Evolutionary conservation across 345 rosid species (phyloP).

Genomic region (Anastatica hierochuntica): DNA sequence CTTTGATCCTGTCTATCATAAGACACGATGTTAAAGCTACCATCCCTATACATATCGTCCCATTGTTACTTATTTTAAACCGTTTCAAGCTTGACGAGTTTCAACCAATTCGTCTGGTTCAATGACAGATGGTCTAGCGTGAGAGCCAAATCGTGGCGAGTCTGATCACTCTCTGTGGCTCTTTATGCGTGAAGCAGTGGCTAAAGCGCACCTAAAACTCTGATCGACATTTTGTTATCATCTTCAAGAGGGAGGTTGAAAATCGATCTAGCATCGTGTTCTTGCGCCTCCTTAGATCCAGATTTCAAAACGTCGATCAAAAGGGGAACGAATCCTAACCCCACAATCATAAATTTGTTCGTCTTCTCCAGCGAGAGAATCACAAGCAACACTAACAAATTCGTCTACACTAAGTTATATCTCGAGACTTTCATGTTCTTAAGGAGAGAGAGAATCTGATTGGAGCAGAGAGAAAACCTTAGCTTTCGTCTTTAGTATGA

Average conservation of each 20-base stretch:
- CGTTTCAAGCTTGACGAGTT: constrained; percentile 55
- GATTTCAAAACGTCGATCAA: constrained; percentile 60
- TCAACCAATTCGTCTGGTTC: constrained; percentile 51
- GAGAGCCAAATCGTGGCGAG: constrained; percentile 56
- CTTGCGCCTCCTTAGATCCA: constrained; percentile 58
- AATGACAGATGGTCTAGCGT: constrained; percentile 67
- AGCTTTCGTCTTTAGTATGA: constrained; percentile 17
- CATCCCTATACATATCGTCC: no score
- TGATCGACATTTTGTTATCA: constrained; percentile 70
- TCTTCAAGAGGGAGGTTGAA: constrained; percentile 79
- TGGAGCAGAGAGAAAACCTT: constrained; percentile 13
- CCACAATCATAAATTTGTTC: constrained; percentile 59
- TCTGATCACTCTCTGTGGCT: constrained; percentile 40
- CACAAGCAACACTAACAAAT: constrained; percentile 47
- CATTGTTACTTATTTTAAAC: no score
- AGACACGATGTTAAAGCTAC: no score
- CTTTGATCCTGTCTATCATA: no score
- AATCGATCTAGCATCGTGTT: constrained; percentile 66
- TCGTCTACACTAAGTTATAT: constrained; percentile 18
- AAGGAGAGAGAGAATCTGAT: constrained; percentile 8
- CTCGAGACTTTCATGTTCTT: constrained; percentile 14
- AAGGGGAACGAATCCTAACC: constrained; percentile 61
- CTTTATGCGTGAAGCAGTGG: constrained; percentile 58
- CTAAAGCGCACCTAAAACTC: constrained; percentile 72
- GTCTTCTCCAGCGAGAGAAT: constrained; percentile 56